Evolutionary conservation across 305 asterid species (phyloP), one percentile per base, ranked within the genome.

Genomic region (Fraxinus ornus): DNA sequence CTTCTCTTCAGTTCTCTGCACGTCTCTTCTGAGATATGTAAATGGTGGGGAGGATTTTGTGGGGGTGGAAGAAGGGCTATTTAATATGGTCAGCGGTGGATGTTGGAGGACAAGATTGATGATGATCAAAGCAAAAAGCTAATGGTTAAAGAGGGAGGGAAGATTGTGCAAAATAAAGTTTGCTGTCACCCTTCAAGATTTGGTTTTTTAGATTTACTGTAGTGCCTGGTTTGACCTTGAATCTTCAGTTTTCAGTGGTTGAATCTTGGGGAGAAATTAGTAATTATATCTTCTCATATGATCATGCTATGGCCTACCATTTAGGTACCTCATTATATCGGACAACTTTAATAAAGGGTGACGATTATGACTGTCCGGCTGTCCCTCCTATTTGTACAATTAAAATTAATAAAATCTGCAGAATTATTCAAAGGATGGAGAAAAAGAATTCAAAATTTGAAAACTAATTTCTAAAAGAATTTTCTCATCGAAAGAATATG

Each of bases 111-210:
- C 89, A 90, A 85, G 87, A 84, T 87, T 86, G 87, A 92, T 94
- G 81, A 91, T 91, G 70, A 89, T 89, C 86, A 90, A 90, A 88
- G 90, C 85, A 85, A 91, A 91, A 91, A 86, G 93, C 47, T 73
- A 76, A 13, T 72, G 86, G 91, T 87, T 64, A 85, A 88, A 87
- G 85, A 57, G 62, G 90, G 94, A 90, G 93, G 98, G 96, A 92
- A 90, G 24, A 55, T 87, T 89, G 87, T 89, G 85, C 96, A 93
- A 95, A 91, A 80, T 92, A 91, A 93, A 93, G 98, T 85, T 77
- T 60, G 81, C 78, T 78, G 55, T 84, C 90, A 86, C 85, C 73
- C 79, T 49, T 77, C 81, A 76, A 80, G 81, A 35, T 84, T 80
- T 75, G 75, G 71, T 41, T 78, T 70, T 77, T 22, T 62, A 84